Base-by-base conservation (phyloP, 305 asterid genomes). In the Andrographis paniculata region DNA sequence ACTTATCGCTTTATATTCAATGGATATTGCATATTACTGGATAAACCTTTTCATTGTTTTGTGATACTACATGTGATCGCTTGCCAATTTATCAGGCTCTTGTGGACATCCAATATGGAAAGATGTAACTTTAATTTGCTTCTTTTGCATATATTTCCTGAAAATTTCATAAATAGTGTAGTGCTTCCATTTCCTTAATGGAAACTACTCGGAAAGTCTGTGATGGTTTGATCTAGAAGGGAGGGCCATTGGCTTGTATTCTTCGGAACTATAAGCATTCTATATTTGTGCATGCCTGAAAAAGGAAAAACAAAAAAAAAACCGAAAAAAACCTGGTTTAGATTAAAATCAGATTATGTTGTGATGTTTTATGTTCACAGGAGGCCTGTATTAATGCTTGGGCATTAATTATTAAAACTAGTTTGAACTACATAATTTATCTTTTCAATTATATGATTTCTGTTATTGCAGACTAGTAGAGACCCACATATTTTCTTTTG, bases 391-490 rank as follows among this genome's bases (percentile, higher is more conserved):
- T n/a, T n/a, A n/a, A n/a, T n/a, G n/a, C n/a, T n/a, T n/a, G n/a
- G n/a, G n/a, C n/a, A n/a, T n/a, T n/a, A n/a, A n/a, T n/a, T n/a
- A n/a, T n/a, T n/a, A n/a, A n/a, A n/a, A n/a, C n/a, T n/a, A n/a
- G n/a, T n/a, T n/a, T n/a, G n/a, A n/a, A n/a, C n/a, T n/a, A n/a
- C n/a, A n/a, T n/a, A n/a, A 3, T 24, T 24, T 45, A 13, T 37
- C 3, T 13, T 14, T 5, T n/a, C 17, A 13, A 17, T 13, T 2
- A 2, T 37, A 17, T 37, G 42, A 12, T 4, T 17, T 37, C 7
- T n/a, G n/a, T n/a, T n/a, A n/a, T n/a, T 70, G 68, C 93, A 92
- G 99, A 82, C 80, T 92, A 72, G 94, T 92, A 42, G 99, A 92
- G 84, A 87, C 92, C 9, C 99, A 92, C 76, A 81, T 84, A 68